These are phyloP conservation scores for Fusarium brachygibbosum DNA, from an alignment of 2,329 filamentous ascomycete genomes.

Conservation along the genomic window DNA sequence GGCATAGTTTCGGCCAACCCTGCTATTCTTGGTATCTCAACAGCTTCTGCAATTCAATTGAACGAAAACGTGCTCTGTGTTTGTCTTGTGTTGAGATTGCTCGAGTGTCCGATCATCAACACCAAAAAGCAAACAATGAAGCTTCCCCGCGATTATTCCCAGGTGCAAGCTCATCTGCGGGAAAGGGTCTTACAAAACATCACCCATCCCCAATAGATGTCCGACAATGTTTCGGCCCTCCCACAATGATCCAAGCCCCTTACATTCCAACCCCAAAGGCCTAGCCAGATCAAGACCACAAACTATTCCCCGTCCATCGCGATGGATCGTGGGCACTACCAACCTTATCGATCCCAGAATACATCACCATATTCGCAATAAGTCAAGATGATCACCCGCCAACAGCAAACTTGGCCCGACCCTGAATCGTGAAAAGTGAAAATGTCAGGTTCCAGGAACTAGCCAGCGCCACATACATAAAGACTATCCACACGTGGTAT, in stretches of 20 bases:
- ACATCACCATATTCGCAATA: not conserved
- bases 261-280: conserved; percentile 6
- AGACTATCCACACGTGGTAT: not conserved
- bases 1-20: too few species aligned
- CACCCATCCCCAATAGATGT: not conserved
- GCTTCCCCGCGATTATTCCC: not conserved
- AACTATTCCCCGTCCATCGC: not conserved
- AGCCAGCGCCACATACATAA: conserved; percentile 19
- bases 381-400: not conserved
- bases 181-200: not conserved
- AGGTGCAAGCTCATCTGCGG: not conserved
- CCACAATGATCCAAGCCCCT: fast-evolving
- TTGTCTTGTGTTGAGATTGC: not conserved
- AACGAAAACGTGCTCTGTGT: fast-evolving
- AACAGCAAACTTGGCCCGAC: not conserved
- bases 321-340: not conserved
- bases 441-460: not conserved
- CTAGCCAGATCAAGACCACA: not conserved
- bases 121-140: not conserved
- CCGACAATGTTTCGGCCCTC: not conserved
- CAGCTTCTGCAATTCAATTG: not conserved
- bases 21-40: not conserved
- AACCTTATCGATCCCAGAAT: not conserved
- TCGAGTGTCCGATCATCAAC: not conserved
- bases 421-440: not conserved